Conservation (phyloP, 306 rosid genomes). For the Malus sieversii region DNA sequence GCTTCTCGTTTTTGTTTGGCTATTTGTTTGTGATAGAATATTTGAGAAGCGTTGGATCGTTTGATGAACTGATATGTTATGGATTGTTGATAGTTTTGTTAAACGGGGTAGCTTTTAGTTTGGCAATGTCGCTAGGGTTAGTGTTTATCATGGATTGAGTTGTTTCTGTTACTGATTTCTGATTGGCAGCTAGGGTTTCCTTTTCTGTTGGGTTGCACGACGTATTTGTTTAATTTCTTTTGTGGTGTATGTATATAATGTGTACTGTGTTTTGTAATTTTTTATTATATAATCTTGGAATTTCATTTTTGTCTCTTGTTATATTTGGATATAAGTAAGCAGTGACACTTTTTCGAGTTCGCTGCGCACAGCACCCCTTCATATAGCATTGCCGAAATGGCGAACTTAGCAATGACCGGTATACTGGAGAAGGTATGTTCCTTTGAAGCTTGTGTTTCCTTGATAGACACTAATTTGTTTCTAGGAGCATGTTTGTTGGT, state of each 20-base stretch:
- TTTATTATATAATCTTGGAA: not conserved
- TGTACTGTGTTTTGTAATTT: not conserved
- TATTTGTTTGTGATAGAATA: not conserved
- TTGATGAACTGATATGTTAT: not conserved
- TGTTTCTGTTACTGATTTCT: not conserved
- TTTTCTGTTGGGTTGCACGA: not conserved
- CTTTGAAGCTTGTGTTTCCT: not conserved
- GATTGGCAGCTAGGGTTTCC: not conserved
- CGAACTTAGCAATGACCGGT: constrained; percentile 62
- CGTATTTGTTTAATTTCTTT: not conserved
- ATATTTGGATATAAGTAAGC: not conserved
- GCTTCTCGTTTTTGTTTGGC: not conserved
- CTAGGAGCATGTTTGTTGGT: not conserved
- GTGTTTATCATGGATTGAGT: not conserved
- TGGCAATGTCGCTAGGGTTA: constrained; percentile 9
- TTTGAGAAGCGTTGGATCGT: not conserved
- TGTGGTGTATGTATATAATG: not conserved
- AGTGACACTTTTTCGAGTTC: not conserved
- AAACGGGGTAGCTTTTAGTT: not conserved
- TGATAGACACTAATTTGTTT: not conserved
- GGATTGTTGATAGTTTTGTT: not conserved
- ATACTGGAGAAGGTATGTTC: constrained; percentile 73
- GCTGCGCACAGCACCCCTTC: not conserved
- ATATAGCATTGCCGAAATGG: constrained; percentile 33
- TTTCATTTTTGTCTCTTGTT: not conserved